Evolutionary conservation across 768 basidiomycete genomes (phyloP).

Genomic region (Trametes sanguinea): DNA sequence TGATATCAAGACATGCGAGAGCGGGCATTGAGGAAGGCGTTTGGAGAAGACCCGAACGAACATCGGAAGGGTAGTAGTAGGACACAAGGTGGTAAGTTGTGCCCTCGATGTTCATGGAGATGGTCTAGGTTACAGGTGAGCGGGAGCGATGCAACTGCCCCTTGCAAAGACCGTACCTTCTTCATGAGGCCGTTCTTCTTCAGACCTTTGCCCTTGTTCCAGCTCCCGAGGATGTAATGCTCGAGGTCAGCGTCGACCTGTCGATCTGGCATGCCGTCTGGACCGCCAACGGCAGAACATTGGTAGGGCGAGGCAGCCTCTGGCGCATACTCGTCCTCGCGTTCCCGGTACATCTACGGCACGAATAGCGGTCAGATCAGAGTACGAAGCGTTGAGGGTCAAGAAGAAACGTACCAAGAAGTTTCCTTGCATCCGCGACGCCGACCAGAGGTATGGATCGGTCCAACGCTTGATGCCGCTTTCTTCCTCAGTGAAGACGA

Average conservation of each 20-base stretch:
- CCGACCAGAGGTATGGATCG: slow-evolving; percentile 25
- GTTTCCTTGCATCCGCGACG: slow-evolving; percentile 26
- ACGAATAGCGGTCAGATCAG: neutral
- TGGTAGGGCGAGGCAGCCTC: slow-evolving; percentile 15
- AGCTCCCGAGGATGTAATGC: slow-evolving; percentile 25
- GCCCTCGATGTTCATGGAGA: slow-evolving; percentile 22
- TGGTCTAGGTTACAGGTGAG: slow-evolving; percentile 9
- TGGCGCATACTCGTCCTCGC: slow-evolving; percentile 17
- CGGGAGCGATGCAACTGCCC: neutral
- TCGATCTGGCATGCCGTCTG: neutral
- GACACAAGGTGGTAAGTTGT: slow-evolving; percentile 24
- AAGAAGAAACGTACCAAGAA: slow-evolving; percentile 17
- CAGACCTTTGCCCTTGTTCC: slow-evolving; percentile 24
- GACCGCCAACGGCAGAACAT: slow-evolving; percentile 12
- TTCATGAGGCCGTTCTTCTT: slow-evolving; percentile 28
- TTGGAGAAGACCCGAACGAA: slow-evolving; percentile 16
- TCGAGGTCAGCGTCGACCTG: slow-evolving; percentile 18
- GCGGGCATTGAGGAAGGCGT: slow-evolving; percentile 19
- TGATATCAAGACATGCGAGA: slow-evolving; percentile 14
- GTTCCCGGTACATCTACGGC: slow-evolving; percentile 24
- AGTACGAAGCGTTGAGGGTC: neutral
- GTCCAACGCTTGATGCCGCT: slow-evolving; percentile 28
- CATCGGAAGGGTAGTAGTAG: slow-evolving; percentile 25
- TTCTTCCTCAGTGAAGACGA: slow-evolving; percentile 28
- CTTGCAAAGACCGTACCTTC: slow-evolving; percentile 15